Conservation (phyloP, 2,329 filamentous ascomycete species). For the Ceratocystis smalleyi region DNA sequence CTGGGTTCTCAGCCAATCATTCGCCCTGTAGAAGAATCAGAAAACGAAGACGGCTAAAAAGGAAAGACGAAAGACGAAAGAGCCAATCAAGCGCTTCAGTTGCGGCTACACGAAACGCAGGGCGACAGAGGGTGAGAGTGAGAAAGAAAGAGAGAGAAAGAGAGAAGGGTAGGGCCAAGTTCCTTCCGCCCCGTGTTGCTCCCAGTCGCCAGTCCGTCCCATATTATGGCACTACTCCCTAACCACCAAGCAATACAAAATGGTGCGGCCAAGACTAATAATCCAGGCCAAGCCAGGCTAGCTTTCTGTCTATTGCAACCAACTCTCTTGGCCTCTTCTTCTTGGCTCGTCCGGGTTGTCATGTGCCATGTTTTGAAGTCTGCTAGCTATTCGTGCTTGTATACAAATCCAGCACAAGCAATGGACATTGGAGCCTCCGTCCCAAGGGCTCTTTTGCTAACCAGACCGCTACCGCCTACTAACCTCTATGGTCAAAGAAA, state of each 20-base stretch:
- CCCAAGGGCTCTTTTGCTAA: background rate
- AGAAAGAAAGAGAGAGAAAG: background rate
- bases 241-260: background rate
- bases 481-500: no score
- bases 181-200: background rate
- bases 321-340: background rate
- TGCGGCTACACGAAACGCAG: no score
- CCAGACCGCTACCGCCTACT: background rate
- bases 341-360: constrained; percentile 1
- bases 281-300: background rate
- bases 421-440: background rate
- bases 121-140: no score
- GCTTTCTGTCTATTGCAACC: background rate
- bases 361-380: background rate
- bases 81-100: no score
- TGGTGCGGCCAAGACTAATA: background rate
- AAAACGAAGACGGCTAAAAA: background rate
- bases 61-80: background rate
- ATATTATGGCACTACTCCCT: background rate
- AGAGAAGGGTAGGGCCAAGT: background rate
- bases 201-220: background rate
- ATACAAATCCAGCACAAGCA: background rate
- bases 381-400: background rate
- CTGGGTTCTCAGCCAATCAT: background rate
- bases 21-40: background rate